Conservation (phyloP, 768 basidiomycete species). For the Kwoniella europaea region DNA sequence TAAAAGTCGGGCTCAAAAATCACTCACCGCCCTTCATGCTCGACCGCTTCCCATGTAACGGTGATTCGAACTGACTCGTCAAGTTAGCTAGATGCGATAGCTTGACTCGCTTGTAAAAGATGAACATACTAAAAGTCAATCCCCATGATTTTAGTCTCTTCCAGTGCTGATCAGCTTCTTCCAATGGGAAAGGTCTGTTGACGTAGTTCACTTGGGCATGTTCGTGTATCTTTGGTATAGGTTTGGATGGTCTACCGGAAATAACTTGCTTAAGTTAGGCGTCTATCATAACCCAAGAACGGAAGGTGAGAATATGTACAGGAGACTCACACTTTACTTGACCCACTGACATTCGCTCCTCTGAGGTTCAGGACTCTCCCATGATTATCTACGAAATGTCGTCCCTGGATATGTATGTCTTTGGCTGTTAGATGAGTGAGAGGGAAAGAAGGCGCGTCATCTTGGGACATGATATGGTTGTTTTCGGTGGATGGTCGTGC, state of each 20-base stretch:
- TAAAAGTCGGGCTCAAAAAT: too few species aligned
- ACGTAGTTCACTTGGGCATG: conserved; percentile 66
- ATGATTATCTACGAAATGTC: conserved; percentile 79
- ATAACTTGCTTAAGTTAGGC: background rate
- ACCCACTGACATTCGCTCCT: conserved; percentile 84
- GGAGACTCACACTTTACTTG: conserved; percentile 72
- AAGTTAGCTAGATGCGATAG: background rate
- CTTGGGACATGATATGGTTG: background rate
- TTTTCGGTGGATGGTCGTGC: background rate
- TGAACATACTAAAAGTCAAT: conserved; percentile 73
- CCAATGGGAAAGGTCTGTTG: conserved; percentile 85
- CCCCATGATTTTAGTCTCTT: conserved; percentile 83
- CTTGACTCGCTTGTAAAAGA: background rate
- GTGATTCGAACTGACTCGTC: conserved; percentile 76
- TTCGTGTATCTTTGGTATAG: conserved; percentile 24
- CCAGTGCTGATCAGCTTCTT: conserved; percentile 84
- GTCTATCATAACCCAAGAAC: background rate
- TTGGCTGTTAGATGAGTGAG: conserved; percentile 19
- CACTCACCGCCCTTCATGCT: conserved; percentile 88
- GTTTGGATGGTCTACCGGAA: conserved; percentile 21
- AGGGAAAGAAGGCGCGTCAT: conserved; percentile 15
- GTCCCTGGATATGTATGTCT: conserved; percentile 66
- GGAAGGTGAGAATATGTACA: background rate
- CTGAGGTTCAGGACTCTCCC: conserved; percentile 79
- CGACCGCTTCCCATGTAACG: conserved; percentile 96